phyloP scores from a whole-genome alignment of 2,329 filamentous ascomycete genomes.

The Curvularia hawaiiensis region DNA sequence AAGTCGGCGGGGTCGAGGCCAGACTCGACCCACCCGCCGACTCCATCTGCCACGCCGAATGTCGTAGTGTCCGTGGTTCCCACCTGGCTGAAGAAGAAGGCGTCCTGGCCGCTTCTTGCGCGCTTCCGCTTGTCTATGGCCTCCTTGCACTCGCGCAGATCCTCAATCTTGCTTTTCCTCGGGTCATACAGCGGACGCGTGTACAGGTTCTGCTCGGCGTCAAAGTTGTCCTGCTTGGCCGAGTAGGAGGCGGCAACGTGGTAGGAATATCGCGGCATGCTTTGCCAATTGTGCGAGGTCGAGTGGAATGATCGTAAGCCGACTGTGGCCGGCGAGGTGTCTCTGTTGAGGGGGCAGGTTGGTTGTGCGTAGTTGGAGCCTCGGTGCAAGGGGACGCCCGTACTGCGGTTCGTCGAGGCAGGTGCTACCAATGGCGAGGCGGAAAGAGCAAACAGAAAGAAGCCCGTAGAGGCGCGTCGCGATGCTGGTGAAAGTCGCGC shows the following conservation, averaged over 20 bases:
- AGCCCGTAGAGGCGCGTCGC: constrained; percentile 32
- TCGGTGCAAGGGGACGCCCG: constrained; percentile 21
- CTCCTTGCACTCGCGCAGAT: constrained; percentile 38
- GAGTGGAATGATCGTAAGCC: constrained; percentile 40
- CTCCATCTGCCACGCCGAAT: constrained; percentile 90
- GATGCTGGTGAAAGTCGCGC: constrained; percentile 28
- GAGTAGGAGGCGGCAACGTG: constrained; percentile 50
- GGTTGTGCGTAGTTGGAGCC: constrained; percentile 25
- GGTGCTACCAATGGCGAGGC: constrained; percentile 34
- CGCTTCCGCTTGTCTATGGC: constrained; percentile 62
- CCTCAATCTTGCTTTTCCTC: constrained; percentile 29
- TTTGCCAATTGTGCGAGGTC: constrained; percentile 34
- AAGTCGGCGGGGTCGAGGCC: constrained; percentile 95
- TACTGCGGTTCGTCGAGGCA: constrained; percentile 27
- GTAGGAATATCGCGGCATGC: constrained; percentile 44
- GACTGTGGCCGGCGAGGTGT: constrained; percentile 35
- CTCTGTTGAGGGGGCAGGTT: constrained; percentile 39
- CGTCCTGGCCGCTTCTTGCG: constrained; percentile 88
- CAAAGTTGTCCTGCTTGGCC: constrained; percentile 46
- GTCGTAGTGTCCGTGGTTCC: constrained; percentile 74
- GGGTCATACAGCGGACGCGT: constrained; percentile 40
- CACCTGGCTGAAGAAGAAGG: constrained; percentile 88
- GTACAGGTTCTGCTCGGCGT: constrained; percentile 45
- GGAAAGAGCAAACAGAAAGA: constrained; percentile 41
- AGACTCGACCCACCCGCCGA: constrained; percentile 92